A percentile compares a stretch with the other conserved stretches of the same genome.
Evolutionary conservation across 352 stramenopile genomes (phyloP).

Genomic region (Pythium aristosporum): DNA sequence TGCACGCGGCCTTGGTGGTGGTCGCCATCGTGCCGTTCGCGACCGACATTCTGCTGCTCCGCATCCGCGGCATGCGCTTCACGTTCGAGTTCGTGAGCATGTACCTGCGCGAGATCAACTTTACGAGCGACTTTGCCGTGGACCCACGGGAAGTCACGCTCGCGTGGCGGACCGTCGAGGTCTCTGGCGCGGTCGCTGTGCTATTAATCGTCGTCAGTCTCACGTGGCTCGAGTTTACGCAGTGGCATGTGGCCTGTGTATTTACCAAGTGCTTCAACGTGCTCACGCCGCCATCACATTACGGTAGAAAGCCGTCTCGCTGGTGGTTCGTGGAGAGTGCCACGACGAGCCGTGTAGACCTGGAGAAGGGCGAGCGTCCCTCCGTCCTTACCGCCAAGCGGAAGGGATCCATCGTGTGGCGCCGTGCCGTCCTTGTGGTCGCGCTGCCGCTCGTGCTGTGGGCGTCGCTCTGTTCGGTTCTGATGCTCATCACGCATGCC

Average conservation of each 20-base stretch:
- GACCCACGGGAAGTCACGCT: not conserved
- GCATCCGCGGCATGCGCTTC: slow-evolving; percentile 23
- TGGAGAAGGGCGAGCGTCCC: too few species aligned
- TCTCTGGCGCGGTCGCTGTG: not conserved
- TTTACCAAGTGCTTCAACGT: not conserved
- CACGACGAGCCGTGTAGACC: too few species aligned
- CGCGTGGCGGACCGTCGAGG: not conserved
- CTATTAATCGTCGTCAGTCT: not conserved
- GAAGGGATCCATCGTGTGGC: not conserved
- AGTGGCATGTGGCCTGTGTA: not conserved
- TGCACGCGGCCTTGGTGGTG: slow-evolving; percentile 23
- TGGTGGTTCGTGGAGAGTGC: too few species aligned
- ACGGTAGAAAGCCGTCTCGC: too few species aligned
- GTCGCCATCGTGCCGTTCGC: slow-evolving; percentile 21
- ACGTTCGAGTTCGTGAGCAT: slow-evolving; percentile 23
- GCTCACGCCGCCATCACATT: too few species aligned
- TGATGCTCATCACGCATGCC: slow-evolving; percentile 11
- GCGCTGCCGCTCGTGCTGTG: not conserved
- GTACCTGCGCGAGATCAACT: slow-evolving; percentile 19
- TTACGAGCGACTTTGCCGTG: not conserved
- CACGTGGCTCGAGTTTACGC: not conserved
- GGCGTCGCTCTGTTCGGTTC: not conserved
- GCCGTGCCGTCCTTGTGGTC: not conserved
- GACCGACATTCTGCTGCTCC: slow-evolving; percentile 18
- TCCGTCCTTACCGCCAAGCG: too few species aligned